Conservation (phyloP, 2,329 filamentous ascomycete species). For the Aureobasidium sp. region DNA sequence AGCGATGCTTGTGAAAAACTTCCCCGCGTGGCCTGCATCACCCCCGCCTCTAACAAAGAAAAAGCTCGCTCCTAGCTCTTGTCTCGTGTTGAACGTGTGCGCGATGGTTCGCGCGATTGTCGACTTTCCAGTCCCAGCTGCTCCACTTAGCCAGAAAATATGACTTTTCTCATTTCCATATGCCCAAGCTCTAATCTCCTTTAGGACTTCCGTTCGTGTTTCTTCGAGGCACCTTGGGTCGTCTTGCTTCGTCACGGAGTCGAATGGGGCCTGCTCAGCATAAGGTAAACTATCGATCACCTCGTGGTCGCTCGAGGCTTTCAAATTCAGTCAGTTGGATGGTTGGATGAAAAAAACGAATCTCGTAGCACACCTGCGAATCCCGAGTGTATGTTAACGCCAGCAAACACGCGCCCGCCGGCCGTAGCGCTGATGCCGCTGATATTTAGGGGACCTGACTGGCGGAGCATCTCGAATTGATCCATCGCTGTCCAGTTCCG, state of each 20-base stretch:
- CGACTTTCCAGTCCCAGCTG: constrained; percentile 27
- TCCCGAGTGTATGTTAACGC: too few relatives aligned
- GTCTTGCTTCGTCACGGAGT: neutral
- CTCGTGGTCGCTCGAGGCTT: too few relatives aligned
- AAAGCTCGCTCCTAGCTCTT: constrained; percentile 16
- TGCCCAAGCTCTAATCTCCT: neutral
- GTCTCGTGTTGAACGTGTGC: constrained; percentile 7
- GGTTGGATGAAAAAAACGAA: too few relatives aligned
- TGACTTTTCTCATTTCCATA: neutral
- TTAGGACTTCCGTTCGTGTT: neutral
- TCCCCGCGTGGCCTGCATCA: neutral
- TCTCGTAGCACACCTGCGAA: too few relatives aligned
- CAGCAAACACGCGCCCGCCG: too few relatives aligned
- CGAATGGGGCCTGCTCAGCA: neutral
- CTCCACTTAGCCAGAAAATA: constrained; percentile 27
- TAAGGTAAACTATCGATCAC: too few relatives aligned
- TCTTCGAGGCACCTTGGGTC: neutral
- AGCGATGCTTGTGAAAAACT: too few relatives aligned
- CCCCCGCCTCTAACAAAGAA: constrained; percentile 17
- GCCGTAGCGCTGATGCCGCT: too few relatives aligned
- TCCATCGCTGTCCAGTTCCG: too few relatives aligned
- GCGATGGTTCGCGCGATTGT: constrained; percentile 26
- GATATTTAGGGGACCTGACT: too few relatives aligned
- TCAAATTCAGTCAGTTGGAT: too few relatives aligned
- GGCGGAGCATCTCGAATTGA: too few relatives aligned